These are phyloP conservation scores for Irineochytrium annulatum DNA, from an alignment of 192 early-diverging fungal genomes.

Conservation along the genomic window DNA sequence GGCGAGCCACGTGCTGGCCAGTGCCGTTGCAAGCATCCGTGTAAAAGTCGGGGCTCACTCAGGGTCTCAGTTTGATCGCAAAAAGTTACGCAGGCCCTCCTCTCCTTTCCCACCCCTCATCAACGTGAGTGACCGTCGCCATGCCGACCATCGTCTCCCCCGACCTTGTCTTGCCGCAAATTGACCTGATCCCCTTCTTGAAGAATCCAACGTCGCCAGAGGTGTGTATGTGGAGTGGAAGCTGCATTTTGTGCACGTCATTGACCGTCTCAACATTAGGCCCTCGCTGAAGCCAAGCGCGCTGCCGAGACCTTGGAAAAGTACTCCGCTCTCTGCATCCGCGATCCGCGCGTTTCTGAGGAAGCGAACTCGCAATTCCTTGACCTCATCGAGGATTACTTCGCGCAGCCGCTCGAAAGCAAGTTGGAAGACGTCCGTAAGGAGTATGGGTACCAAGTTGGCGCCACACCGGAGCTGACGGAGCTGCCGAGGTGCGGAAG, in stretches of 20 bases:
- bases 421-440: constrained; percentile 63
- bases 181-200: constrained; percentile 58
- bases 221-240: too few species aligned
- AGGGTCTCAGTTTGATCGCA: too few species aligned
- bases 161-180: constrained; percentile 35
- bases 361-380: constrained; percentile 42
- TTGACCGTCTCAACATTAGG: constrained; percentile 1
- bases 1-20: too few species aligned
- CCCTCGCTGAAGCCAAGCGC: constrained; percentile 20
- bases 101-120: too few species aligned
- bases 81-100: too few species aligned
- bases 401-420: constrained; percentile 52
- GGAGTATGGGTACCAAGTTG: constrained; percentile 48
- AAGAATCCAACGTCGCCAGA: constrained; percentile 44
- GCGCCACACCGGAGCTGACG: constrained; percentile 64
- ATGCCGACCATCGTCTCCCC: not conserved
- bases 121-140: too few species aligned
- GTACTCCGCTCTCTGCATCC: constrained; percentile 60
- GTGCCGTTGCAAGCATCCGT: too few species aligned
- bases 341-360: constrained; percentile 65
- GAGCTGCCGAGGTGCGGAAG: constrained; percentile 62
- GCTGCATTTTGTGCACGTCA: too few species aligned
- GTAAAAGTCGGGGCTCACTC: too few species aligned
- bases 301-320: constrained; percentile 58
- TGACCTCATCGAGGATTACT: constrained; percentile 71